Percentiles rank a stretch among this genome's conserved stretches.
phyloP scores from a whole-genome alignment of 1,139 yeast species.

The Yamadazyma epiphylla region DNA sequence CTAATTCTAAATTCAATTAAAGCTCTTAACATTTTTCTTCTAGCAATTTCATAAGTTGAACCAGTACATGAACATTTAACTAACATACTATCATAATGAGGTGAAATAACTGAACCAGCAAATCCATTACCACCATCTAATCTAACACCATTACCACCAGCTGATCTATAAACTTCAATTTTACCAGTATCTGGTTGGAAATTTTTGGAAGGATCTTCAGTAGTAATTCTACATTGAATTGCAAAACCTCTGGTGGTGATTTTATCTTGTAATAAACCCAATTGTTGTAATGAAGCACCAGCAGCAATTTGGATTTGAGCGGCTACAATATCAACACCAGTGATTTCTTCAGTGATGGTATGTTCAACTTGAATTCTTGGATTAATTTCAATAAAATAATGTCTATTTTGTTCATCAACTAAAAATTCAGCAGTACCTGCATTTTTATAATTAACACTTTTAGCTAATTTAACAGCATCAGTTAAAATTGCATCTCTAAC shows the following conservation, averaged over 20 bases:
- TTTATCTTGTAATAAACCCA: slow-evolving; percentile 90
- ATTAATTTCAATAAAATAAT: slow-evolving; percentile 95
- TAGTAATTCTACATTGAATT: slow-evolving; percentile 97
- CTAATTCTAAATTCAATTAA: slow-evolving; percentile 95
- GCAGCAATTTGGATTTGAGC: slow-evolving; percentile 99
- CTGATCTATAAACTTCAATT: slow-evolving; percentile 95
- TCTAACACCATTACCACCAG: slow-evolving; percentile 99
- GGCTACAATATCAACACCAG: slow-evolving; percentile 96
- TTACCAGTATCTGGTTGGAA: slow-evolving; percentile 99
- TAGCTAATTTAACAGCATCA: slow-evolving; percentile 92
- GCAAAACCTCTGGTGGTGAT: slow-evolving; percentile 97
- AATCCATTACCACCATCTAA: slow-evolving; percentile 99
- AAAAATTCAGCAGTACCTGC: slow-evolving; percentile 99
- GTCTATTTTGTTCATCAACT: slow-evolving; percentile 91
- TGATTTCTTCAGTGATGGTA: slow-evolving; percentile 97
- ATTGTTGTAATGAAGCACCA: slow-evolving; percentile 89
- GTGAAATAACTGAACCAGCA: slow-evolving; percentile 97
- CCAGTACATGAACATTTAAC: slow-evolving; percentile 97
- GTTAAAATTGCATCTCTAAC: slow-evolving; percentile 89
- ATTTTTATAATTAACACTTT: slow-evolving; percentile 83
- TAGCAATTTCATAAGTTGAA: slow-evolving; percentile 91
- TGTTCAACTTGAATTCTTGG: slow-evolving; percentile 99
- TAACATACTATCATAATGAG: slow-evolving; percentile 97
- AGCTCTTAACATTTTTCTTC: slow-evolving; percentile 96
- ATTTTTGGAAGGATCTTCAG: slow-evolving; percentile 94